These are phyloP conservation scores for Macrophomina phaseolina DNA, from an alignment of 2,329 filamentous ascomycete genomes.

Conservation along the genomic window DNA sequence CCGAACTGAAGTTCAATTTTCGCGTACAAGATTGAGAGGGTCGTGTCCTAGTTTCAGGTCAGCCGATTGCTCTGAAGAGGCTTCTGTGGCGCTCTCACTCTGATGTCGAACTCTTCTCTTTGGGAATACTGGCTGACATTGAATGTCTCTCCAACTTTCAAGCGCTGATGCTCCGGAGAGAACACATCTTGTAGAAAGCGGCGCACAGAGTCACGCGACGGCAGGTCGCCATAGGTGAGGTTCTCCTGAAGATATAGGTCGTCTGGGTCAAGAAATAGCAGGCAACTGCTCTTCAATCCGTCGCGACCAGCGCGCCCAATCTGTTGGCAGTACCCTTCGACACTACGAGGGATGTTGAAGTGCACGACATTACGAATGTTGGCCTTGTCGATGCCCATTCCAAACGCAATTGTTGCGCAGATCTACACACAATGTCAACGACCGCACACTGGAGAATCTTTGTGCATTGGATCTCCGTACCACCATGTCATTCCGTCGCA, in stretches of 20 bases:
- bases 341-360: constrained; percentile 57
- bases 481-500: constrained; percentile 53
- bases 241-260: constrained; percentile 65
- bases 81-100: constrained; percentile 34
- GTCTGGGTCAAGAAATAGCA: constrained; percentile 63
- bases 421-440: constrained; percentile 33
- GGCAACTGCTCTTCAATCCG: constrained; percentile 59
- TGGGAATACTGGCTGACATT: constrained; percentile 55
- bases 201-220: constrained; percentile 57
- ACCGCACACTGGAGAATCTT: background rate
- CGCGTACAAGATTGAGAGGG: constrained; percentile 62
- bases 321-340: constrained; percentile 65
- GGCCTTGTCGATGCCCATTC: constrained; percentile 65
- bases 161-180: constrained; percentile 31
- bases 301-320: constrained; percentile 63
- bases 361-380: constrained; percentile 63
- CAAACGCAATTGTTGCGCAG: constrained; percentile 64
- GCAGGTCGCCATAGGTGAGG: constrained; percentile 65
- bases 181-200: constrained; percentile 61
- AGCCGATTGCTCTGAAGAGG: constrained; percentile 38
- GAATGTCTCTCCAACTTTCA: constrained; percentile 51
- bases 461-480: background rate
- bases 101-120: constrained; percentile 60
- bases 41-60: constrained; percentile 38
- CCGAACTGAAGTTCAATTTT: constrained; percentile 65